Evolutionary conservation across 805 yeast species (phyloP), one percentile per base, ranked within the genome.

Genomic region (Candida ovalis): DNA sequence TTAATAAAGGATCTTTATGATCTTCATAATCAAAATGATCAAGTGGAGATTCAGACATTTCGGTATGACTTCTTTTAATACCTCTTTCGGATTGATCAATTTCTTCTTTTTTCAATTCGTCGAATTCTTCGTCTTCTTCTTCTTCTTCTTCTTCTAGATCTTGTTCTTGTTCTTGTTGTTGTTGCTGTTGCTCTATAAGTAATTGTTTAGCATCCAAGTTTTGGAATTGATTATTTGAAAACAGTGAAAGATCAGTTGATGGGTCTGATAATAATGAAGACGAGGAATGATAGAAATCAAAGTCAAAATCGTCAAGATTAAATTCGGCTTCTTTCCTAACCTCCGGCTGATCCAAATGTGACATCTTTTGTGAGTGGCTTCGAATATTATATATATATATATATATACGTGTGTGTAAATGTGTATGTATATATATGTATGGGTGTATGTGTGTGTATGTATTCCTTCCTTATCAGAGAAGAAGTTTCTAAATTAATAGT

Each of bases 141-240:
- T n/a, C n/a, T 40, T 27, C 37, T 46, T n/a, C 40, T 43, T 41
- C 44, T 40, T 23, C 37, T 23, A 47, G 46, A 23, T 45, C 48
- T 19, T 41, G 36, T 37, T 41, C 42, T 21, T 44, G 25, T 18
- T 33, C 30, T 19, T 40, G 36, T n/a, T 46, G 48, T n/a, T 30
- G 40, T 22, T 49, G 44, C 15, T 15, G 25, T 19, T 38, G 44
- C 23, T 44, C 47, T 27, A 15, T 19, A 7, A 8, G 50, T 35
- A 33, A 53, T 41, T 9, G 48, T 19, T 48, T 46, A 22, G 53
- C 53, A 39, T 59, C 63, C 32, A 58, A 50, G 28, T 55, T 62
- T 15, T 51, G 58, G 44, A 61, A 61, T 24, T 55, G 48, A 41
- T 55, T 49, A 53, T 59, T 55, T n/a, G 55, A 50, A 47, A 58